Evolutionary conservation across 805 yeast species (phyloP), one percentile per base, ranked within the genome.

Genomic region (Suhomyces faveliae): DNA sequence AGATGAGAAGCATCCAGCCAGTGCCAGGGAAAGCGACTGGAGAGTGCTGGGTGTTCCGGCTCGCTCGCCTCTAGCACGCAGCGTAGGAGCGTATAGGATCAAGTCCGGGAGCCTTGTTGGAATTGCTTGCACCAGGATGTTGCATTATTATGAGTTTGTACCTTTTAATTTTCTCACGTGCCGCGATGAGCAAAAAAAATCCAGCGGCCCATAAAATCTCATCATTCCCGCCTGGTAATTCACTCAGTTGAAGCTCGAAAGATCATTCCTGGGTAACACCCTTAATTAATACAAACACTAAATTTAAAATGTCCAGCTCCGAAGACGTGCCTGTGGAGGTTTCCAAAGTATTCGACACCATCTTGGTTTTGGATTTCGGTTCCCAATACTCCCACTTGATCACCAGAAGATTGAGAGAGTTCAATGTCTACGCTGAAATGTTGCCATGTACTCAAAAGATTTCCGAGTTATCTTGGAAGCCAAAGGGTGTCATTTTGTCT

Each of bases 391-490:
- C 97, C 49, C 99, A 94, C 66, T 75, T 94, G 67, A 90, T 94
- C 68, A 91, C 97, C 52, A 87, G 99, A 74, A 88, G 99, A 74
- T 80, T 94, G 60, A 89, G 99, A 79, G 99, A 94, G 71, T 88
- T 91, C 78, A 90, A 94, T 70, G 92, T 94, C 57, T 94, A 94
- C 71, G 98, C 99, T 57, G 99, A 94, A 76, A 94, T 94, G 99
- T 81, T 94, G 55, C 99, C 99, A 58, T 94, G 99, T 75, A 94
- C 99, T 46, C 99, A 95, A 74, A 94, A 94, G 77, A 92, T 94
- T 65, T 67, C 85, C 47, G 97, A 92, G 58, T 80, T 94, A 60
- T 71, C 84, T 51, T 94, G 97, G 95, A 91, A 83, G 67, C 99
- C 99, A 58, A 88, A 85, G 68, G 99, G 99, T 74, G 85, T 94